Conservation (phyloP, 805 yeast species). For the Candida manassasensis region DNA sequence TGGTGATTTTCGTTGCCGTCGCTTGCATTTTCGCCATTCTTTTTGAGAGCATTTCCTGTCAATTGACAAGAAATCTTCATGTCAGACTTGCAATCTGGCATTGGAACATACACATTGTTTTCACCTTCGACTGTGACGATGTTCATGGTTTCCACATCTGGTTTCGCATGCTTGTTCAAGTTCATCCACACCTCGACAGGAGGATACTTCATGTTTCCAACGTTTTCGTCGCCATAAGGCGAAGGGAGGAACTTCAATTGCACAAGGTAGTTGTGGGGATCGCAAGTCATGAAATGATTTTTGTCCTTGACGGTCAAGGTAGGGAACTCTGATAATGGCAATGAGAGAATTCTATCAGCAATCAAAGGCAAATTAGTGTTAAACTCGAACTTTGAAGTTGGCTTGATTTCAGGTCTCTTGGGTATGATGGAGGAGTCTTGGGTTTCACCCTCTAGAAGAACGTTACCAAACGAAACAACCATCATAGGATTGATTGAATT, state of each 20-base stretch:
- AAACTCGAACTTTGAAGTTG: slow-evolving; percentile 19
- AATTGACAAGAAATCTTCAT: slow-evolving; percentile 39
- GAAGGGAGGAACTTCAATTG: slow-evolving; percentile 45
- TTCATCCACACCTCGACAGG: slow-evolving; percentile 56
- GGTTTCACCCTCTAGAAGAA: slow-evolving; percentile 22
- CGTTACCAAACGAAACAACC: slow-evolving; percentile 37
- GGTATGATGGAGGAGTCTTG: slow-evolving; percentile 6
- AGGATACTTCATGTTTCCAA: slow-evolving; percentile 33
- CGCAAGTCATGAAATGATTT: slow-evolving; percentile 16
- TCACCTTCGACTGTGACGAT: slow-evolving; percentile 45
- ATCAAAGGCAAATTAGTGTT: slow-evolving; percentile 29
- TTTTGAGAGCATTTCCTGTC: slow-evolving; percentile 28
- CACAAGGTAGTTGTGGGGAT: slow-evolving; percentile 33
- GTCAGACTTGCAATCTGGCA: slow-evolving; percentile 41
- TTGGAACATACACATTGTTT: slow-evolving; percentile 34
- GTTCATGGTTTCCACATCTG: slow-evolving; percentile 36
- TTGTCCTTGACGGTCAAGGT: slow-evolving; percentile 15
- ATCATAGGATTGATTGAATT: slow-evolving; percentile 23
- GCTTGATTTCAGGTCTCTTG: slow-evolving; percentile 5
- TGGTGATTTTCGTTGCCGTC: slow-evolving; percentile 4
- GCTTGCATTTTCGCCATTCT: slow-evolving; percentile 3
- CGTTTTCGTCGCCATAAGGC: slow-evolving; percentile 11
- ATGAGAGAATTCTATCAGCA: slow-evolving; percentile 26
- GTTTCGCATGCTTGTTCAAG: slow-evolving; percentile 29
- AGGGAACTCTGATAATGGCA: slow-evolving; percentile 20